Evolutionary conservation across 140 eudicot species (phyloP), one percentile per base, ranked within the genome.

Genomic region (Eryngium alpinum): DNA sequence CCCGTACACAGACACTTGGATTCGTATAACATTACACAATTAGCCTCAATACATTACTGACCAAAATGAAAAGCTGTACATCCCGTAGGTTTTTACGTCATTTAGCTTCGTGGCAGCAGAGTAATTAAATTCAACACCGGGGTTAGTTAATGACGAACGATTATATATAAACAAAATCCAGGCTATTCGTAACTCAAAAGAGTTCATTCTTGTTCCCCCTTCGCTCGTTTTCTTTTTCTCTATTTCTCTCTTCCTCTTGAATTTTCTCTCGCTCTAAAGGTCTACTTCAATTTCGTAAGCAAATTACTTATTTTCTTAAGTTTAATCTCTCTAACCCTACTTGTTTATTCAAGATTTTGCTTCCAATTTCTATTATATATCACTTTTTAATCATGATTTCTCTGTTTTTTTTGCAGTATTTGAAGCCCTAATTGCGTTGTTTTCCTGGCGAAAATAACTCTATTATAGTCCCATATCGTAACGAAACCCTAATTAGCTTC

Each of bases 381-480:
- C 18, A 11, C 25, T 19, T 44, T 25, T 43, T 74, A 38, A 29
- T 74, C 59, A 43, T 29, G 34, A 50, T 75, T 50, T 56, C 31
- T 14, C 18, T 31, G 70, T 22, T 17, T 4, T 17, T 4, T 77
- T 56, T 9, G 71, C 18, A 21, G 32, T 28, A 46, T 53, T 53
- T 56, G 31, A 77, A 77, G 51, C 81, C 70, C 81, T 56, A 77
- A 50, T 71, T 71, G 22, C 76, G 76, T 71, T 71, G 25, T 3
- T 9, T 63, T 33, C 34, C 7, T 38, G 4, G 46, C 46, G 46
- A 38, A 38, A 38, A 38, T 1, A 71, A 49, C 69, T 33, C 65
- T 15, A n/a, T 53, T 53, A n/a, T 21, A 31, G 49, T 17, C 33
- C 0, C 15, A 1, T 28, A 32, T 32, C 15, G 49, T 14, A 25